Conservation (phyloP, 257 asterid genomes). For the Oldenlandia corymbosa region DNA sequence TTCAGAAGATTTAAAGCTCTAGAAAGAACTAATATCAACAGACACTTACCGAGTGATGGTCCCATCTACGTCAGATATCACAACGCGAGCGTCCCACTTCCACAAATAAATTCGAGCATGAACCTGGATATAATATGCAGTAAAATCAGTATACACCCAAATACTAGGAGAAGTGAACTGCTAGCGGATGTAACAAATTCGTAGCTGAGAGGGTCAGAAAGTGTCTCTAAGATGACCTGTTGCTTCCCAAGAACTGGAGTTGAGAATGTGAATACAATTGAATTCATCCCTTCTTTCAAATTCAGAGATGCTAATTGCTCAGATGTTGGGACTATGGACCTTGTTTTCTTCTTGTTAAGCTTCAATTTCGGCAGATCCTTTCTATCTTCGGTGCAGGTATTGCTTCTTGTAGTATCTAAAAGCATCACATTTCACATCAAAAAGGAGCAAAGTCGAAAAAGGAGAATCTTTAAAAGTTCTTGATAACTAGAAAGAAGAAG, state of each 20-base stretch:
- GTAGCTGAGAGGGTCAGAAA: neutral
- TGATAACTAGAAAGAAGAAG: slow-evolving; percentile 45
- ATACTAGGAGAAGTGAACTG: neutral
- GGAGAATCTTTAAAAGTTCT: slow-evolving; percentile 29
- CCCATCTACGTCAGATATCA: slow-evolving; percentile 98
- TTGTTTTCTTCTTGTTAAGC: slow-evolving; percentile 41
- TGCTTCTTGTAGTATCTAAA: slow-evolving; percentile 18
- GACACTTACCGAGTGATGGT: slow-evolving; percentile 74
- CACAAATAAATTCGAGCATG: slow-evolving; percentile 86
- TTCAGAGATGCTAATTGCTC: slow-evolving; percentile 75
- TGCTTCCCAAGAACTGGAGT: slow-evolving; percentile 91
- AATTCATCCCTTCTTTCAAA: slow-evolving; percentile 74
- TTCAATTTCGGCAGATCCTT: slow-evolving; percentile 34
- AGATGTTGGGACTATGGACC: slow-evolving; percentile 60
- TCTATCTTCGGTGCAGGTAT: slow-evolving; percentile 27
- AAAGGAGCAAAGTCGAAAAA: slow-evolving; percentile 21
- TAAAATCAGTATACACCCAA: slow-evolving; percentile 18
- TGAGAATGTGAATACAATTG: slow-evolving; percentile 69
- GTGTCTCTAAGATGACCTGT: slow-evolving; percentile 43
- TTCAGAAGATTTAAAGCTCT: neutral
- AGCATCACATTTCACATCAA: slow-evolving; percentile 19
- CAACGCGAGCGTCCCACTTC: slow-evolving; percentile 82
- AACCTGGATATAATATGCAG: slow-evolving; percentile 49
- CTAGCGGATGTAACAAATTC: neutral
- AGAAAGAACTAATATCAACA: neutral